These are phyloP conservation scores for Leccinum longicurvipes DNA, from an alignment of 768 basidiomycete genomes.

Conservation along the genomic window DNA sequence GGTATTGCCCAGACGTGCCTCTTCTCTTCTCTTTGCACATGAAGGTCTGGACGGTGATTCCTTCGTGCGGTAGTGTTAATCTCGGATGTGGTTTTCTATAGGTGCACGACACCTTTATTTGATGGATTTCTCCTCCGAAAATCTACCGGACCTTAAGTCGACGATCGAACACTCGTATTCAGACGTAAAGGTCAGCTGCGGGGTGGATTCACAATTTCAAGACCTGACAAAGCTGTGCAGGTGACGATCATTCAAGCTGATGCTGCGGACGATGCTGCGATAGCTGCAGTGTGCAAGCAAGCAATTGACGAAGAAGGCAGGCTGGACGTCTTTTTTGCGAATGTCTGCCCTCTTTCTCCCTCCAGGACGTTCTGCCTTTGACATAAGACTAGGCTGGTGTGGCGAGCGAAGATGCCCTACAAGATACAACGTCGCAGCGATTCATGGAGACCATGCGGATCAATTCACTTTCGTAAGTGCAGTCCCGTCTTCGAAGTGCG, in stretches of 20 bases:
- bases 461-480: slow-evolving; percentile 60
- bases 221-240: slow-evolving; percentile 40
- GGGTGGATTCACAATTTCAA: slow-evolving; percentile 1
- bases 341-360: slow-evolving; percentile 46
- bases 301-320: slow-evolving; percentile 79
- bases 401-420: slow-evolving; percentile 41
- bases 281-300: slow-evolving; percentile 64
- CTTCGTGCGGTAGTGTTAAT: slow-evolving; percentile 2
- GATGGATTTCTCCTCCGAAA: slow-evolving; percentile 63
- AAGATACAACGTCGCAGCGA: slow-evolving; percentile 53
- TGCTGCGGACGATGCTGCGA: slow-evolving; percentile 73
- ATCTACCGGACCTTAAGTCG: slow-evolving; percentile 67
- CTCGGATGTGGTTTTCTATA: slow-evolving; percentile 26
- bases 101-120: slow-evolving; percentile 78
- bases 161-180: slow-evolving; percentile 67
- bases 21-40: slow-evolving; percentile 72
- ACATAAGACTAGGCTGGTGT: slow-evolving; percentile 58
- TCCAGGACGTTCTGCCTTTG: slow-evolving; percentile 1
- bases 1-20: slow-evolving; percentile 55
- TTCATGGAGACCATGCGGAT: slow-evolving; percentile 79
- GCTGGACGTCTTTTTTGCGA: slow-evolving; percentile 94
- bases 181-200: slow-evolving; percentile 63
- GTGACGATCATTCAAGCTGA: slow-evolving; percentile 77
- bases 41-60: slow-evolving; percentile 50
- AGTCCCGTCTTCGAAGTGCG: slow-evolving; percentile 1